A percentile compares a stretch with the other conserved stretches of the same genome.
phyloP scores from a whole-genome alignment of 2,329 filamentous ascomycete species.

The Colletotrichum lupini region DNA sequence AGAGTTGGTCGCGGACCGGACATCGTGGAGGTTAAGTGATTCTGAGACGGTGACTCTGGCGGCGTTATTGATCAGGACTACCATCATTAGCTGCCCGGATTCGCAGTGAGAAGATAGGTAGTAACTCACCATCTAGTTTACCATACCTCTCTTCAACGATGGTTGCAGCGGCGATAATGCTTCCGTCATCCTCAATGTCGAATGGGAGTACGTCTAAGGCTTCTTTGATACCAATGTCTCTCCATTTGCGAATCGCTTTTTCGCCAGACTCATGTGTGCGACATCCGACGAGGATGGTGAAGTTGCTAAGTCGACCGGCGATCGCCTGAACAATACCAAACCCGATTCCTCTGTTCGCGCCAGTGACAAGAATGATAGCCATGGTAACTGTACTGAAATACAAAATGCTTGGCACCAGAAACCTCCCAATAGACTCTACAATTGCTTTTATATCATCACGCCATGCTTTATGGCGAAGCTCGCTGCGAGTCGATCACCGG shows the following conservation, averaged over 20 bases:
- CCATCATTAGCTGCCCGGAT: not conserved
- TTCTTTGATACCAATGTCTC: not conserved
- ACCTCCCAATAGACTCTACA: not conserved
- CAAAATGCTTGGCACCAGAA: not conserved
- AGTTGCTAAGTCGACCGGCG: not conserved
- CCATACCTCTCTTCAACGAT: not conserved
- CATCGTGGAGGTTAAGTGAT: not conserved
- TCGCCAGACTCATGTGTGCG: not conserved
- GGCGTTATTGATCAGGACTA: not conserved
- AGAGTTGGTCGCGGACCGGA: not conserved
- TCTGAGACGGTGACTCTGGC: not conserved
- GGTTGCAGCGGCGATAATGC: not conserved
- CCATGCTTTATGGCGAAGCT: no score
- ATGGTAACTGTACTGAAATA: not conserved
- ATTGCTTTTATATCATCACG: not conserved
- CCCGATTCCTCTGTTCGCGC: not conserved
- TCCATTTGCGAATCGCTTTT: not conserved
- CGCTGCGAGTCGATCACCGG: not conserved
- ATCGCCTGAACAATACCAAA: not conserved
- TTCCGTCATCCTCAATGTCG: not conserved
- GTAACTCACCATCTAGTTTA: not conserved
- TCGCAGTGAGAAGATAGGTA: not conserved
- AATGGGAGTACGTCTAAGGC: not conserved
- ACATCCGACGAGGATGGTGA: not conserved
- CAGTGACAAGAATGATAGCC: not conserved